phyloP scores from a whole-genome alignment of 2,329 filamentous ascomycete species.

The Claviceps arundinis region DNA sequence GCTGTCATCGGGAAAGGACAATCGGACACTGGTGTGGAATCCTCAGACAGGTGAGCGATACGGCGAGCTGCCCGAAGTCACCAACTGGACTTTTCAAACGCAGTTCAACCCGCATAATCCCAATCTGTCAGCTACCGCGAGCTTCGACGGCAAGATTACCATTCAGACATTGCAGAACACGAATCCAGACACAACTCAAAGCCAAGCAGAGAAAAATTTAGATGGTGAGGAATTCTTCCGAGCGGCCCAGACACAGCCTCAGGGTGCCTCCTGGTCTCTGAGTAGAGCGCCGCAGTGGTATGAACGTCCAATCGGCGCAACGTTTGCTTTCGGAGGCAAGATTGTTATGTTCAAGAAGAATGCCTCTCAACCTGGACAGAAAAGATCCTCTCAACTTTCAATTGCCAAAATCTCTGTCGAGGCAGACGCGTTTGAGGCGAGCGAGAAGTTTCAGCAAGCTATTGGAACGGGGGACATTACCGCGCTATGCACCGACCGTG shows the following conservation, averaged over 20 bases:
- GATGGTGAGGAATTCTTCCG: slow-evolving; percentile 96
- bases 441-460: slow-evolving; percentile 75
- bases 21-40: slow-evolving; percentile 92
- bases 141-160: slow-evolving; percentile 92
- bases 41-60: slow-evolving; percentile 77
- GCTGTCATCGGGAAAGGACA: slow-evolving; percentile 92
- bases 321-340: slow-evolving; percentile 93
- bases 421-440: slow-evolving; percentile 68
- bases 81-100: slow-evolving; percentile 98
- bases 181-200: slow-evolving; percentile 60
- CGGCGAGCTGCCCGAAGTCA: slow-evolving; percentile 91
- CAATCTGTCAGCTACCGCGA: slow-evolving; percentile 82
- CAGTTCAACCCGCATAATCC: slow-evolving; percentile 90
- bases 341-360: slow-evolving; percentile 60
- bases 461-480: slow-evolving; percentile 65
- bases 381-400: slow-evolving; percentile 58
- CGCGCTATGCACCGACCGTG: slow-evolving; percentile 67
- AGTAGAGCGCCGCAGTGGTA: slow-evolving; percentile 82
- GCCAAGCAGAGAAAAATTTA: slow-evolving; percentile 51
- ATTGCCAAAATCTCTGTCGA: slow-evolving; percentile 87
- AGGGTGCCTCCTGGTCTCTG: slow-evolving; percentile 79
- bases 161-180: slow-evolving; percentile 92
- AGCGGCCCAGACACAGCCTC: slow-evolving; percentile 81
- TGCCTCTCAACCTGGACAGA: slow-evolving; percentile 46
- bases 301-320: slow-evolving; percentile 69